Conservation (phyloP, 2,329 filamentous ascomycete genomes). For the Cladophialophora immunda region DNA sequence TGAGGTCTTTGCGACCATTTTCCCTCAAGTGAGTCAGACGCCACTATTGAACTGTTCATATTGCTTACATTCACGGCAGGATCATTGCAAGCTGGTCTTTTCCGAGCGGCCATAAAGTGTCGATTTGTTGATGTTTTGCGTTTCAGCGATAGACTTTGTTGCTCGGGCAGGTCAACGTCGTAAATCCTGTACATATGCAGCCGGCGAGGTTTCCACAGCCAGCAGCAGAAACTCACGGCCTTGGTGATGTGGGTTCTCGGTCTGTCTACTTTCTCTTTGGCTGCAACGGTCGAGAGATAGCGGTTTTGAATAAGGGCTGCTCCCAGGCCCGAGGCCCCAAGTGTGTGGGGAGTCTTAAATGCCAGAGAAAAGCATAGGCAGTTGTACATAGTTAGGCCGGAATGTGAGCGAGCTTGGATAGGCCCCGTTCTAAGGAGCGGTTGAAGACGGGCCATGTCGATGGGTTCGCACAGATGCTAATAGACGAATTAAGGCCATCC, state of each 20-base stretch:
- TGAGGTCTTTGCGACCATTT: conserved; percentile 97
- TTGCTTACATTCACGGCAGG: conserved; percentile 59
- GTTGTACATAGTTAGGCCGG: conserved; percentile 21
- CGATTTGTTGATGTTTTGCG: conserved; percentile 19
- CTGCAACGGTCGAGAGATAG: not conserved
- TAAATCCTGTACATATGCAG: conserved; percentile 22
- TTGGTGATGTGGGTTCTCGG: not conserved
- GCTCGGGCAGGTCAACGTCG: not conserved
- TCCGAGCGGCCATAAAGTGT: conserved; percentile 51
- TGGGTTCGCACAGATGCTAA: not conserved
- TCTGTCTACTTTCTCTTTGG: not conserved
- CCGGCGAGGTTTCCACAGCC: not conserved
- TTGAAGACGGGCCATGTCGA: not conserved
- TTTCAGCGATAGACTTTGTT: conserved; percentile 29
- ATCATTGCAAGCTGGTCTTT: conserved; percentile 84
- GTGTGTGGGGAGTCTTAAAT: not conserved
- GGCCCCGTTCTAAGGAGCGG: conserved; percentile 8
- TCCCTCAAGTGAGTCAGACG: conserved; percentile 78
- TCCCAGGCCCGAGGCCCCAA: not conserved
- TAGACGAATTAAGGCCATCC: not conserved
- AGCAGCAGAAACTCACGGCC: not conserved
- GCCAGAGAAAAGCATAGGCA: not conserved
- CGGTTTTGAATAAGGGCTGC: conserved; percentile 6
- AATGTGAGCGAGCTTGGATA: conserved; percentile 30
- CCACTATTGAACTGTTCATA: not conserved